phyloP scores from a whole-genome alignment of 2,329 filamentous ascomycete species.

The Albifimbria verrucaria region DNA sequence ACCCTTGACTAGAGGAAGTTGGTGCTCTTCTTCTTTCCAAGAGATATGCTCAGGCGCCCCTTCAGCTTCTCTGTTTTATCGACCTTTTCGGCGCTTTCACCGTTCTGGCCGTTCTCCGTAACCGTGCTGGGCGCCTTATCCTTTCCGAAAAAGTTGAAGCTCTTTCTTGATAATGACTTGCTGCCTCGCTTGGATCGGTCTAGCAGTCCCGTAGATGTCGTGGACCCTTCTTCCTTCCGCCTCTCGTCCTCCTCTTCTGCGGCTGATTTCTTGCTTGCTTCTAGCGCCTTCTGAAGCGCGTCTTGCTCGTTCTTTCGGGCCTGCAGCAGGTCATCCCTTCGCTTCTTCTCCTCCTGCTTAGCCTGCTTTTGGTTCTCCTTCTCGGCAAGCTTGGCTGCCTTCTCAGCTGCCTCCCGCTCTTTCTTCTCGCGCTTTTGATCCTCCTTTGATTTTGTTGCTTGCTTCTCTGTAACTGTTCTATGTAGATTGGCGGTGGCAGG shows the following conservation, averaged over 20 bases:
- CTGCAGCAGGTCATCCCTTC: constrained; percentile 51
- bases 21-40: constrained; percentile 70
- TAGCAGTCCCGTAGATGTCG: constrained; percentile 46
- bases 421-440: constrained; percentile 67
- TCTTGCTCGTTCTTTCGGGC: constrained; percentile 54
- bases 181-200: constrained; percentile 67
- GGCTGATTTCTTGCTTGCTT: constrained; percentile 62
- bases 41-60: constrained; percentile 62
- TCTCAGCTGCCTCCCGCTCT: constrained; percentile 55
- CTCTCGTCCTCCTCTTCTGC: constrained; percentile 45
- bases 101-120: constrained; percentile 20
- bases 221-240: constrained; percentile 37
- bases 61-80: constrained; percentile 53
- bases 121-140: constrained; percentile 35
- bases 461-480: constrained; percentile 20
- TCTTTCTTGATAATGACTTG: constrained; percentile 76
- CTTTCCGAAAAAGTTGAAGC: constrained; percentile 62
- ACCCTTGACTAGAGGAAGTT: constrained; percentile 36
- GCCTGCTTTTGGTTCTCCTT: constrained; percentile 37
- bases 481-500: constrained; percentile 5
- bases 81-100: constrained; percentile 25
- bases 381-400: constrained; percentile 52
- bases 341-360: constrained; percentile 27
- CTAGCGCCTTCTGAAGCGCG: constrained; percentile 60
- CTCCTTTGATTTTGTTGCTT: constrained; percentile 48